Conservation (phyloP, 805 yeast species). For the Vanderwaltozyma polyspora region DNA sequence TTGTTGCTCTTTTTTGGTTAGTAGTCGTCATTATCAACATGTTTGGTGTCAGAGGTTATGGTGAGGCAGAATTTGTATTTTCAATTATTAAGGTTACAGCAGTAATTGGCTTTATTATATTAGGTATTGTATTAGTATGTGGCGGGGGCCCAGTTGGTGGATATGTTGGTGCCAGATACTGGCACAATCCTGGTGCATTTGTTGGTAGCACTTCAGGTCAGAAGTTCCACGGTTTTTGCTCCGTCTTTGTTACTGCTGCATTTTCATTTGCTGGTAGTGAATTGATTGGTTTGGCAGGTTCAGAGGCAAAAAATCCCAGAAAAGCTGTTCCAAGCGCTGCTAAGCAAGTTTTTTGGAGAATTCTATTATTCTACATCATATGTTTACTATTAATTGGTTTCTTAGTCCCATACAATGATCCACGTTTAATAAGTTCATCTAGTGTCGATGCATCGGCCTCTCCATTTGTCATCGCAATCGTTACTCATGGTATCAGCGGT, state of each 20-base stretch:
- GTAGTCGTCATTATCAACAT: slow-evolving; percentile 38
- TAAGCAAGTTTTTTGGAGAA: slow-evolving; percentile 48
- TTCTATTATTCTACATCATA: slow-evolving; percentile 35
- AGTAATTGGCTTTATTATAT: slow-evolving; percentile 38
- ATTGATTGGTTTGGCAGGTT: slow-evolving; percentile 40
- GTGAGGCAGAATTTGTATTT: slow-evolving; percentile 39
- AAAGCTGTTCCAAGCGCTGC: slow-evolving; percentile 40
- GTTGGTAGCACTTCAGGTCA: slow-evolving; percentile 31
- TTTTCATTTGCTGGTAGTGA: slow-evolving; percentile 47
- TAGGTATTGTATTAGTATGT: slow-evolving; percentile 36
- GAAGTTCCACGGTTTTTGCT: slow-evolving; percentile 51
- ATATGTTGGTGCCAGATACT: slow-evolving; percentile 36
- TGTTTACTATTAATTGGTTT: slow-evolving; percentile 36
- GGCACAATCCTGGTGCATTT: slow-evolving; percentile 51
- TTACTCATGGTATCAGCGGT: slow-evolving; percentile 50
- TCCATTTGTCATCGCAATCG: slow-evolving; percentile 67
- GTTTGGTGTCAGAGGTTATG: slow-evolving; percentile 43
- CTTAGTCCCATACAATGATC: slow-evolving; percentile 36
- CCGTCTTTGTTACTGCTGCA: slow-evolving; percentile 69
- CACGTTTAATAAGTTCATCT: slow-evolving; percentile 35
- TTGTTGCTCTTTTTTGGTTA: slow-evolving; percentile 39
- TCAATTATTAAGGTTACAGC: slow-evolving; percentile 37
- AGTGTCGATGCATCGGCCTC: slow-evolving; percentile 56
- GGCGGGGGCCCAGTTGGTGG: slow-evolving; percentile 38
- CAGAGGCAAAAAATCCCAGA: slow-evolving; percentile 39